A percentile compares a stretch with the other conserved stretches of the same genome.
Conservation (phyloP, 2,329 filamentous ascomycete genomes). For the Hypoxylon sp. region DNA sequence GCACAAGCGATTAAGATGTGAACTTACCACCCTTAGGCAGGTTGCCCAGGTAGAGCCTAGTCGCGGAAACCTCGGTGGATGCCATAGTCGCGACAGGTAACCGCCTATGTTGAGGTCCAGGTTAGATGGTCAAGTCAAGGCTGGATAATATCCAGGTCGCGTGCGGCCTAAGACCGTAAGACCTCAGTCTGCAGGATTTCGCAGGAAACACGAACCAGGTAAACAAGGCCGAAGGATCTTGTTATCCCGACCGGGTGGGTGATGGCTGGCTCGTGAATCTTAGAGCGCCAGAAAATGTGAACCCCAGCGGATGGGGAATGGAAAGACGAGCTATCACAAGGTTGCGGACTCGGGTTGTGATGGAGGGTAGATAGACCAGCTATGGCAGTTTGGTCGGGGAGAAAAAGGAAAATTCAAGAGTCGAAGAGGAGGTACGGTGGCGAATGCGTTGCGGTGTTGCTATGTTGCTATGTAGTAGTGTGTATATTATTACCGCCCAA, state of each 20-base stretch:
- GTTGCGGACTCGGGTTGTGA: constrained; percentile 6
- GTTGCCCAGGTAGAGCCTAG: constrained; percentile 96
- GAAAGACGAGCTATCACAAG: constrained; percentile 21
- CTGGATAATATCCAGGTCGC: constrained; percentile 7
- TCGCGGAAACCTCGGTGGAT: constrained; percentile 80
- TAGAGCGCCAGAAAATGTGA: constrained; percentile 4
- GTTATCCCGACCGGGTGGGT: constrained; percentile 50
- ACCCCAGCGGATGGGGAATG: constrained; percentile 27
- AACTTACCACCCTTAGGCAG: constrained; percentile 92
- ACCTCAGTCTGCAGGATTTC: constrained; percentile 18
- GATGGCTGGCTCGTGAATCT: constrained; percentile 4
- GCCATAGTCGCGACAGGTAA: constrained; percentile 42
- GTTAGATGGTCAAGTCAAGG: constrained; percentile 1
- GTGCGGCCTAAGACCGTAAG: constrained; percentile 21
- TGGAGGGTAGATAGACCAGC: constrained; percentile 5
- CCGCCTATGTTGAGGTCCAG: constrained; percentile 19
- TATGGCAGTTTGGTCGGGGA: constrained; percentile 2
- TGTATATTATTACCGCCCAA: constrained; percentile 22
- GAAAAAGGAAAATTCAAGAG: background rate
- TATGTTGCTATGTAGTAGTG: constrained; percentile 10
- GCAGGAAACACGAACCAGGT: constrained; percentile 26
- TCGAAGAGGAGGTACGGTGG: background rate
- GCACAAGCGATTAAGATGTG: constrained; percentile 31
- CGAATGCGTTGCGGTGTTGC: background rate
- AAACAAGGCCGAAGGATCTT: constrained; percentile 8